A percentile compares a stretch with the other conserved stretches of the same genome.
phyloP scores from a whole-genome alignment of 2,329 filamentous ascomycete species.

The Mycosphaerelloides madeirae region DNA sequence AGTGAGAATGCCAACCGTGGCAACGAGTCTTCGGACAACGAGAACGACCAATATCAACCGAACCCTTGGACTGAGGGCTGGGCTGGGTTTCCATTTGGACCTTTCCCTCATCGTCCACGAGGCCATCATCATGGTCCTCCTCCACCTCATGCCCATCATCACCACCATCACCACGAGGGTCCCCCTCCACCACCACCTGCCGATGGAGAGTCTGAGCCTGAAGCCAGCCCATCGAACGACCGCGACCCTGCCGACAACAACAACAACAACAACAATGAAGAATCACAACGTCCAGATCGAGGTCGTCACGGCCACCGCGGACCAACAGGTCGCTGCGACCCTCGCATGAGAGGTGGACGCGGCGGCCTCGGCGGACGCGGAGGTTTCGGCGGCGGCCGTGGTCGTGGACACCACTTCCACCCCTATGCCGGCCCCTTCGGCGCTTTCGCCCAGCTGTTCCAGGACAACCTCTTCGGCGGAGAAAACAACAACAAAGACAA shows the following conservation, averaged over 20 bases:
- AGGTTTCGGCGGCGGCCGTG: conserved; percentile 19
- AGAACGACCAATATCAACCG: conserved; percentile 24
- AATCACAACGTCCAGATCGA: conserved; percentile 15
- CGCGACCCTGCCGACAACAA: conserved; percentile 22
- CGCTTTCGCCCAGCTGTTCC: conserved; percentile 32
- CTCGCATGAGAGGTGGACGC: conserved; percentile 27
- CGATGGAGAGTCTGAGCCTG: conserved; percentile 11
- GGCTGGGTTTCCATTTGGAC: conserved; percentile 35
- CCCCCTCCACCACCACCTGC: conserved; percentile 18
- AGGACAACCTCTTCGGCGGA: conserved; percentile 35
- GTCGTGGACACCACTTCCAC: conserved; percentile 15
- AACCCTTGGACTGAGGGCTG: conserved; percentile 31
- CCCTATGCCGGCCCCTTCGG: conserved; percentile 23
- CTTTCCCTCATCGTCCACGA: conserved; percentile 28
- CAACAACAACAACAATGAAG: conserved; percentile 13
- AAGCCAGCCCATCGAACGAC: conserved; percentile 22
- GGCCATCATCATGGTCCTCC: conserved; percentile 21
- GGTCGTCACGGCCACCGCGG: conserved; percentile 17
- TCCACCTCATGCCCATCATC: conserved; percentile 15
- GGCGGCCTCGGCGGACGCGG: conserved; percentile 27
- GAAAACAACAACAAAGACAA: conserved; percentile 17
- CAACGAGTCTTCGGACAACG: conserved; percentile 27
- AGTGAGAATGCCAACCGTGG: conserved; percentile 29
- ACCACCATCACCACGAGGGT: conserved; percentile 12
- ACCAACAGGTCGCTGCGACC: conserved; percentile 21